A percentile compares a stretch with the other conserved stretches of the same genome.
phyloP scores from a whole-genome alignment of 23 red algal genomes.

The Gracilaria gracilis region DNA sequence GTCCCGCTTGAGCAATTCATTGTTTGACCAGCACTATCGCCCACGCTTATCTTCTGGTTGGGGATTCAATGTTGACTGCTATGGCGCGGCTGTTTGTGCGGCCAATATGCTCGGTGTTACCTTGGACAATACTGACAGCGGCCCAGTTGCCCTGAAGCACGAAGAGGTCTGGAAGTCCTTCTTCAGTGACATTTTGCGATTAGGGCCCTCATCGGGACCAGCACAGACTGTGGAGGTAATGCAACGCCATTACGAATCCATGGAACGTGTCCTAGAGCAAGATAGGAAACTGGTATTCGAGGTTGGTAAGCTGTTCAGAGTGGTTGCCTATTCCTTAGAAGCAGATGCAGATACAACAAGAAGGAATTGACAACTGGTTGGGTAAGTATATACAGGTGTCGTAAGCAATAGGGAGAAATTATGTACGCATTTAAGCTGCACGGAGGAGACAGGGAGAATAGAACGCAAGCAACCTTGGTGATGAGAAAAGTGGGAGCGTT shows the following conservation, averaged over 20 bases:
- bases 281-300: constrained; percentile 4
- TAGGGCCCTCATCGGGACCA: not conserved
- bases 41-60: not conserved
- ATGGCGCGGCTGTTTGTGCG: constrained; percentile 45
- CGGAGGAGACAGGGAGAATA: no score
- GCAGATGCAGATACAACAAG: constrained; percentile 6
- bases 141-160: constrained; percentile 23
- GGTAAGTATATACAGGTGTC: not conserved
- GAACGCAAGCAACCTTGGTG: not conserved
- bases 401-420: not conserved
- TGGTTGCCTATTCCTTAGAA: constrained; percentile 6
- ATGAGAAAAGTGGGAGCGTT: not conserved
- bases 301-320: constrained; percentile 23
- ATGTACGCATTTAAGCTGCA: not conserved
- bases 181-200: constrained; percentile 14
- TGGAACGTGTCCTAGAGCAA: constrained; percentile 2
- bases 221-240: not conserved
- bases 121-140: not conserved
- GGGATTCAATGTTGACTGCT: constrained; percentile 69
- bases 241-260: constrained; percentile 17
- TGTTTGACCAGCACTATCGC: constrained; percentile 33
- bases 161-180: constrained; percentile 40
- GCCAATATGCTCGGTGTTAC: constrained; percentile 49
- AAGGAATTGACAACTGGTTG: not conserved
- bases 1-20: not conserved